Base-by-base conservation (phyloP, 2,329 filamentous ascomycete species). In the Aphanocladium album region DNA sequence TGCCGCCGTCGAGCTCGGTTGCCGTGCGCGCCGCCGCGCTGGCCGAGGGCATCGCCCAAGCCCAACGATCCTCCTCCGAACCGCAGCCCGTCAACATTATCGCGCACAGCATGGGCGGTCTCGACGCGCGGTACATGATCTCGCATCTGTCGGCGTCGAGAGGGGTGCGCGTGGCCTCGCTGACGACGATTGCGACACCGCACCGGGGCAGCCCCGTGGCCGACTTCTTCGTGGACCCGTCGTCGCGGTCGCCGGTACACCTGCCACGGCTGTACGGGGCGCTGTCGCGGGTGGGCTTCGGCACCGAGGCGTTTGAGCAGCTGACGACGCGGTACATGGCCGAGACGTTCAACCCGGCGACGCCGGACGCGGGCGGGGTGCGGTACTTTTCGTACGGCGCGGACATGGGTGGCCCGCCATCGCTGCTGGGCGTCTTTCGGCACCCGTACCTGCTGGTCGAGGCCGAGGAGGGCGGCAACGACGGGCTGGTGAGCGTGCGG, bases 51-150 rank as follows among this genome's bases (percentile, higher is more conserved):
- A 86, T 88, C 62, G 77, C 77, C 52, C 67, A 72, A 23, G 69
- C 73, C 37, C 73, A 50, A n/a, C 43, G 56, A 57, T 64, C 64
- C 43, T 30, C 23, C 47, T 27, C 47, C 43, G 3, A 46, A 17
- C 49, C 66, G 71, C 23, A 78, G 77, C 83, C 87, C 55, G 90
- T 96, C 65, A 91, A 90, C 70, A 89, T 96, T 62, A 80, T 92
- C 21, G 84, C 84, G 45, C 89, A 92, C 74, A 83, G 80, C 65
- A 87, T 87, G 84, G 84, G 86, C 52, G 85, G 86, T 2, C 76
- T 89, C 3, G 86, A 88, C 69, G 82, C 84, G 11, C 78, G 86
- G 50, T 86, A 86, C 71, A 86, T 88, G 84, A 83, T 88, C 57
- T 83, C 84, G 23, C 77, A 77, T 55, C 74, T 87, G 14, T 74